A percentile compares a stretch with the other conserved stretches of the same genome.
Conservation (phyloP, 208 protist genomes). For the Crithidia fasciculata region DNA sequence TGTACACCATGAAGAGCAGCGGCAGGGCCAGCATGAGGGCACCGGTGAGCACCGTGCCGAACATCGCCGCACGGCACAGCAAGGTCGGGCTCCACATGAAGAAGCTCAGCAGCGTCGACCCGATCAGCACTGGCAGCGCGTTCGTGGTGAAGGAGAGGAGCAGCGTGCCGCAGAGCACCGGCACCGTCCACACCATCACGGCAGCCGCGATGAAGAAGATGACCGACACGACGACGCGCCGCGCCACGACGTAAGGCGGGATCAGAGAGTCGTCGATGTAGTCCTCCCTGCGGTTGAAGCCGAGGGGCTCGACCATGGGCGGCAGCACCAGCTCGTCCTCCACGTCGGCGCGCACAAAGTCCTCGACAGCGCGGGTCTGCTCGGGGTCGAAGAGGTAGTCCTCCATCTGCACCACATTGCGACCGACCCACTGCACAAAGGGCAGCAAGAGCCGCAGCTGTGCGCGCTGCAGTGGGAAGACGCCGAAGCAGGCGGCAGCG, state of each 20-base stretch:
- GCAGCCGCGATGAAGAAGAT: constrained; percentile 49
- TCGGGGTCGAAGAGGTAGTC: constrained; percentile 72
- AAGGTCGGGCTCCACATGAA: constrained; percentile 45
- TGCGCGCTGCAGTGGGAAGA: constrained; percentile 53
- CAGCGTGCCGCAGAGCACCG: constrained; percentile 39
- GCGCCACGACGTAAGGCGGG: constrained; percentile 39
- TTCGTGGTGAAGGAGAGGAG: constrained; percentile 26
- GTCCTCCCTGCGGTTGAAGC: constrained; percentile 54
- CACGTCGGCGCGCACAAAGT: constrained; percentile 37
- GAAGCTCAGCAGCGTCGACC: constrained; percentile 48
- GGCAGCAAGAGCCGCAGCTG: constrained; percentile 56
- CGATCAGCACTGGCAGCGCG: constrained; percentile 28
- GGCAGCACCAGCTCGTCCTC: constrained; percentile 49
- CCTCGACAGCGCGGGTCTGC: constrained; percentile 38
- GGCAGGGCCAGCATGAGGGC: constrained; percentile 15
- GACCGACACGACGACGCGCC: constrained; percentile 54
- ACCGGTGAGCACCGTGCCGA: constrained; percentile 11
- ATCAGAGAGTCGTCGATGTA: constrained; percentile 33
- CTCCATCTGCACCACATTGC: constrained; percentile 57
- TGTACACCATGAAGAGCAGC: constrained; percentile 17
- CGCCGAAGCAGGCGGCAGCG: constrained; percentile 18
- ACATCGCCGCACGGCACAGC: constrained; percentile 11
- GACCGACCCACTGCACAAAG: constrained; percentile 41
- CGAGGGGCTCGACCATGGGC: constrained; percentile 26
- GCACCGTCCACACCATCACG: constrained; percentile 51